Base-by-base conservation (phyloP, 2,329 filamentous ascomycete species). In the Lecanicillium sp. region DNA sequence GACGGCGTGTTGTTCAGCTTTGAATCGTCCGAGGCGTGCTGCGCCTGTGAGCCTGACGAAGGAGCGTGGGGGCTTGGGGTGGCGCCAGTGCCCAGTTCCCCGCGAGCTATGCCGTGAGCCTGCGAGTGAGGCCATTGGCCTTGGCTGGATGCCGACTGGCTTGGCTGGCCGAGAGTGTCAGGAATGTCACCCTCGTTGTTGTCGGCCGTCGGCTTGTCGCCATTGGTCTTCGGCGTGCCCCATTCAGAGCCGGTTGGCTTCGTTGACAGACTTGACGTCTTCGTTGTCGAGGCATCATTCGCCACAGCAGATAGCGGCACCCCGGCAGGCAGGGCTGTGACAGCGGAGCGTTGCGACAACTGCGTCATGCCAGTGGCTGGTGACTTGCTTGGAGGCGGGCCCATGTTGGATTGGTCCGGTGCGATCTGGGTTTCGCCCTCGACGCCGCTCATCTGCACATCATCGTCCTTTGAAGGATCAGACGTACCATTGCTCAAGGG, bases 271-370 rank as follows among this genome's bases (percentile, higher is more conserved):
- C 84, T 79, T 1, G 85, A 87, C 3, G 85, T 89, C 62, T 94
- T 92, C n/a, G 89, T 95, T 1, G 89, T 94, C 3, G 88, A 94
- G 2, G 88, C 90, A 52, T 94, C 88, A 51, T 97, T 96, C 38
- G 81, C 65, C 42, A 74, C 59, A 11, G 72, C 73, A 18, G 72
- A 76, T 12, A 76, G 76, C 4, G 74, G 76, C 38, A 77, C 64
- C 4, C 74, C 77, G 0, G 69, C 62, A 1, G 77, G 74, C 3
- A 81, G 58, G 15, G 73, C 64, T 13, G 75, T 79, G 32, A 81
- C 60, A 2, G 66, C 70, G 4, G 81, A 83, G 32, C 70, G 64
- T 54, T 85, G 84, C 1, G 83, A 85, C 17, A 79, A 66, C 43
- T 78, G 75, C 3, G 71, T 74, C 49, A 62, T 77, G 42, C 56